Percentiles rank a stretch among this genome's conserved stretches.
phyloP scores from a whole-genome alignment of 2,329 filamentous ascomycete species.

The Pestalotiopsis sp. region DNA sequence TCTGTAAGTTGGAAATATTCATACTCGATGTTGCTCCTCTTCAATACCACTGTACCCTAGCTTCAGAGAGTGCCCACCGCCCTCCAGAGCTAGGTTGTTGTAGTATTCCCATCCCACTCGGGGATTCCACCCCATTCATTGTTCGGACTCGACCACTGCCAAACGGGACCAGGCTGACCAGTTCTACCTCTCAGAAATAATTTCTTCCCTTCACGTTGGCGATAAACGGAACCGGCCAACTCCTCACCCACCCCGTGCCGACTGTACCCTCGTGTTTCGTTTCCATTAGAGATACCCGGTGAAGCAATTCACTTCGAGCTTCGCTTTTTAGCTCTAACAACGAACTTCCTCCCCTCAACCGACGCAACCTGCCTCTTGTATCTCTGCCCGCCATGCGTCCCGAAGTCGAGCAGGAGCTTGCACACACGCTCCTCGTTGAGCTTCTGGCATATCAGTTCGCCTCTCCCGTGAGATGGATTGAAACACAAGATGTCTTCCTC shows the following conservation, averaged over 20 bases:
- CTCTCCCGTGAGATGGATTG: constrained; percentile 98
- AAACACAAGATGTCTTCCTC: constrained; percentile 99
- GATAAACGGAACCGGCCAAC: background rate
- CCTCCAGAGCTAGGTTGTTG: background rate
- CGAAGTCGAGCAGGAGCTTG: constrained; percentile 98
- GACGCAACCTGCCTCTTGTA: constrained; percentile 14
- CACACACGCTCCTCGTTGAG: constrained; percentile 97
- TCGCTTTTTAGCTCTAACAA: background rate
- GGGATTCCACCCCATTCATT: background rate
- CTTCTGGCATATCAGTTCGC: constrained; percentile 99
- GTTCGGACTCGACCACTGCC: background rate
- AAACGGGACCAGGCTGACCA: background rate
- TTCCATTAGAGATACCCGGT: constrained; percentile 12
- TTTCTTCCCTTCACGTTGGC: background rate
- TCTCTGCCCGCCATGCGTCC: constrained; percentile 72
- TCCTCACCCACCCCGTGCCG: background rate
- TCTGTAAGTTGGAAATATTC: constrained; percentile 6
- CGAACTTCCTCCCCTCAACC: constrained; percentile 10
- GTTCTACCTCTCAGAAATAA: constrained; percentile 1
- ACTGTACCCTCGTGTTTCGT: constrained; percentile 1
- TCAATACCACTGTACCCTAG: background rate
- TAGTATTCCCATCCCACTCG: constrained; percentile 8
- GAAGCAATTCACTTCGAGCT: constrained; percentile 8
- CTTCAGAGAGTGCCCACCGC: background rate
- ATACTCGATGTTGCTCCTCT: background rate